phyloP scores from a whole-genome alignment of 768 basidiomycete species.

The Rhodotorula graminis region DNA sequence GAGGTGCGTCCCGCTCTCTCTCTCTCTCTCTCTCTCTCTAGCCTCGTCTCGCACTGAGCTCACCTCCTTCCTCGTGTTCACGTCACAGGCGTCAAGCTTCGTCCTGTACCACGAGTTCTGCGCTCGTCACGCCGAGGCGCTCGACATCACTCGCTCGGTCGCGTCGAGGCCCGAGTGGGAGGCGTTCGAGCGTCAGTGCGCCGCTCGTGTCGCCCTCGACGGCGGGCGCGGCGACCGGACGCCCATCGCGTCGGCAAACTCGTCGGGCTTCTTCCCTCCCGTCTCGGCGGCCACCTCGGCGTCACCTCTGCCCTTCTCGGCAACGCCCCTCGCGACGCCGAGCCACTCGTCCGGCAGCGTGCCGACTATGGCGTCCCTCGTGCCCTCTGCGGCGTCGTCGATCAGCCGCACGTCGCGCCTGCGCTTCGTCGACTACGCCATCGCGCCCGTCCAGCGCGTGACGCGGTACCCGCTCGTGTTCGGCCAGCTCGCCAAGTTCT shows the following conservation, averaged over 20 bases:
- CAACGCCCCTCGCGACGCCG: background rate
- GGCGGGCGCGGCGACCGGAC: constrained; percentile 43
- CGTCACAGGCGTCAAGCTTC: constrained; percentile 50
- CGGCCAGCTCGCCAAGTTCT: constrained; percentile 56
- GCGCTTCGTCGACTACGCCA: constrained; percentile 72
- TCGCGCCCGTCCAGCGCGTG: constrained; percentile 93
- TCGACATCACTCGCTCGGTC: constrained; percentile 65
- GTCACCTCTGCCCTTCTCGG: constrained; percentile 14
- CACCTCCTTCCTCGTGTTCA: constrained; percentile 33
- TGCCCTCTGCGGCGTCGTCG: constrained; percentile 38
- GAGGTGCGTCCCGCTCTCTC: constrained; percentile 52
- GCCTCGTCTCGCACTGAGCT: constrained; percentile 45
- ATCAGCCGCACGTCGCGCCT: constrained; percentile 35
- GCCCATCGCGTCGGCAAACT: constrained; percentile 1
- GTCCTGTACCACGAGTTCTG: constrained; percentile 80
- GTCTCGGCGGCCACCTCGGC: constrained; percentile 14
- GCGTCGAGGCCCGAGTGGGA: constrained; percentile 72
- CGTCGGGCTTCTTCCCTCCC: constrained; percentile 25
- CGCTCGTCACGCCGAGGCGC: constrained; percentile 74
- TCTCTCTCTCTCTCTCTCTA: too few species aligned
- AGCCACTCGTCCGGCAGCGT: constrained; percentile 49
- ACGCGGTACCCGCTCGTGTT: constrained; percentile 92
- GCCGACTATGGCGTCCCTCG: constrained; percentile 10
- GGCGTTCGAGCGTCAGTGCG: constrained; percentile 73
- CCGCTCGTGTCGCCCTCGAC: constrained; percentile 45